Evolutionary conservation across 129 eudicot species (phyloP).

Genomic region (Scalesia atractyloides): DNA sequence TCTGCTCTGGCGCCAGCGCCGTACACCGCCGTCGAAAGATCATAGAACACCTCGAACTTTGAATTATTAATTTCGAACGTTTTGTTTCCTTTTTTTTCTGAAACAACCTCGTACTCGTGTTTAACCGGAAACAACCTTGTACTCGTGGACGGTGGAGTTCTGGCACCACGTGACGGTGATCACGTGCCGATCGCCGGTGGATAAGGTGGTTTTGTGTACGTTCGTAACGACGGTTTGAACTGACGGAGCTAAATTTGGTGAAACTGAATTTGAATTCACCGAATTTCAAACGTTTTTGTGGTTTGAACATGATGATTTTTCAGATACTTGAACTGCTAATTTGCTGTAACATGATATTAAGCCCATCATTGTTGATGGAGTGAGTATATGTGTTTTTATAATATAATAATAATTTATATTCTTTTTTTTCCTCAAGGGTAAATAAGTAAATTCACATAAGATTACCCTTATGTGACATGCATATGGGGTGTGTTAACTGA

Average conservation of each 20-base stretch:
- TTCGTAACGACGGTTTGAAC: constrained; percentile 55
- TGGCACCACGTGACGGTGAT: no score
- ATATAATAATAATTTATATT: no score
- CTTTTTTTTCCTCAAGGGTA: no score
- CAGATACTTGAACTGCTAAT: constrained; percentile 66
- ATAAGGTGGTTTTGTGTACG: constrained; percentile 52
- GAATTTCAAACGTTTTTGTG: constrained; percentile 36
- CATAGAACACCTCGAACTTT: constrained; percentile 65
- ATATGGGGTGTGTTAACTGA: no score
- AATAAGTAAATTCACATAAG: no score
- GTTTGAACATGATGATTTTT: constrained; percentile 60
- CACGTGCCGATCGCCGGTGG: constrained; percentile 37
- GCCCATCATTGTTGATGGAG: constrained; percentile 65
- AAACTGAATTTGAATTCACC: no score
- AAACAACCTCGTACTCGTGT: constrained; percentile 68
- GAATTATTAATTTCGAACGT: constrained; percentile 39
- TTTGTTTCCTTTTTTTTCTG: constrained; percentile 69
- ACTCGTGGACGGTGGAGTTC: constrained; percentile 57
- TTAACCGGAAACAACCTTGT: constrained; percentile 69
- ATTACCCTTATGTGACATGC: no score
- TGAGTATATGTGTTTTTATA: no score
- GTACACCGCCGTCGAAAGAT: constrained; percentile 70
- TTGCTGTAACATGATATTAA: constrained; percentile 76
- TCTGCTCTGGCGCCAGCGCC: constrained; percentile 70
- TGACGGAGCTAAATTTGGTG: constrained; percentile 59